phyloP scores from a whole-genome alignment of 257 asterid species.

The Solanum chiquidenum region DNA sequence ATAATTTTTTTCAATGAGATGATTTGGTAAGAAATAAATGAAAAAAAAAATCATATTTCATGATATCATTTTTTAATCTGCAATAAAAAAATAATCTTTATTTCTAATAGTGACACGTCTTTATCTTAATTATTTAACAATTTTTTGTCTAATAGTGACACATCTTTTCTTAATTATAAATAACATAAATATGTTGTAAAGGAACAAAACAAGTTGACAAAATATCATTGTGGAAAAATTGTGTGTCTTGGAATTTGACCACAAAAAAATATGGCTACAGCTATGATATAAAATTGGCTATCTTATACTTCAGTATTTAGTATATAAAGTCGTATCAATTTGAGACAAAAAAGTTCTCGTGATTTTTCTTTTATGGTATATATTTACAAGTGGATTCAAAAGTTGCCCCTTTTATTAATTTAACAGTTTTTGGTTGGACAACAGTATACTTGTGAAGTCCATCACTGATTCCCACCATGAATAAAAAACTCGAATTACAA shows the following conservation, averaged over 20 bases:
- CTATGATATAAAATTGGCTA: neutral
- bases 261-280: neutral
- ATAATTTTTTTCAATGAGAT: neutral
- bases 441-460: neutral
- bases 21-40: neutral
- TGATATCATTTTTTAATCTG: too few relatives aligned
- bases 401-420: neutral
- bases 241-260: neutral
- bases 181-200: neutral
- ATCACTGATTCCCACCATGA: neutral
- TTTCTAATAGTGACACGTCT: too few relatives aligned
- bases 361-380: neutral
- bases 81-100: too few relatives aligned
- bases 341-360: neutral
- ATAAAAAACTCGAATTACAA: too few relatives aligned
- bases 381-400: neutral
- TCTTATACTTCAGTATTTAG: neutral
- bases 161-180: neutral
- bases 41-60: too few relatives aligned
- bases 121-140: neutral
- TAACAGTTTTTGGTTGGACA: neutral
- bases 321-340: neutral
- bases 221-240: neutral
- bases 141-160: neutral
- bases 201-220: neutral